Evolutionary conservation across 176 grass and related monocot genomes (phyloP), one percentile per base, ranked within the genome.

Genomic region (Oryza officinalis): DNA sequence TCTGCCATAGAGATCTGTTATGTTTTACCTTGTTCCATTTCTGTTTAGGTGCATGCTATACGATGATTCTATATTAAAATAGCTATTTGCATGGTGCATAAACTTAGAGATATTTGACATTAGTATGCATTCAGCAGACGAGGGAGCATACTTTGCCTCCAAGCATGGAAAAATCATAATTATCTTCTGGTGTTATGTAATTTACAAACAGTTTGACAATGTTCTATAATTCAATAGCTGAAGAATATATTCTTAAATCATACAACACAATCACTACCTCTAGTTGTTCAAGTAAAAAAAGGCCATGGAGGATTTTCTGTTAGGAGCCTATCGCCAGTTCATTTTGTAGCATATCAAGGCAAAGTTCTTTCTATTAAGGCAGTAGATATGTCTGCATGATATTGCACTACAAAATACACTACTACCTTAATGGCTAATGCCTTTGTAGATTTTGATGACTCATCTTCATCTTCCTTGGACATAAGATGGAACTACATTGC

Each of bases 401-500:
- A 74, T 67, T 66, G 27, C 2, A 81, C 54, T 75, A 27, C 17
- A 82, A 78, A 78, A 60, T 78, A n/a, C 69, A 65, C 46, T 57
- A 73, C 65, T 66, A 38, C 52, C 65, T 81, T 71, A 26, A 70
- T 44, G 15, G 41, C 15, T 72, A 27, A 71, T 57, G 15, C 65
- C n/a, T 12, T 72, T 60, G 67, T 66, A 86, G 59, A 57, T 61
- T 85, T 74, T 86, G 74, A 78, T 77, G 40, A 45, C 41, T 47
- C 41, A 45, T 59, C 47, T 79, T 92, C 73, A 95, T 88, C 90
- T 88, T 81, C 88, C 90, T 82, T 92, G 85, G 13, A 90, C 80
- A 78, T 74, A 77, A 70, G 85, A 74, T 5, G 82, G 57, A 6
- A 77, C 64, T 81, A 71, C 77, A 81, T 47, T 81, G 59, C 71